Base-by-base conservation (phyloP, 495 filamentous ascomycete species). In the Stereocaulon alpinum region DNA sequence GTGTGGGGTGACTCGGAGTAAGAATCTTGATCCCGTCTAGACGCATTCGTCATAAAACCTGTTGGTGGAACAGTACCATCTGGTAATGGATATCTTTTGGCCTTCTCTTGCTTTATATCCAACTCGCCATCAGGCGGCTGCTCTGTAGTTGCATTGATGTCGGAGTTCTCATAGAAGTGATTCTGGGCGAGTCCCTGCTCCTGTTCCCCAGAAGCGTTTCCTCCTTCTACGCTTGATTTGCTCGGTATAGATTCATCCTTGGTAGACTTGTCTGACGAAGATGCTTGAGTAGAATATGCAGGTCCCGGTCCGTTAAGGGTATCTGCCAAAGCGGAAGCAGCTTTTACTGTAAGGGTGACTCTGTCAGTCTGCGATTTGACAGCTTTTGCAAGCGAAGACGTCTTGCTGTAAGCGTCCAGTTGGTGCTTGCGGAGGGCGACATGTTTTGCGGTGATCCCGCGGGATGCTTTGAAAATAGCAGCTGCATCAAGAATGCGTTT, bases 371-470 rank as follows among this genome's bases (percentile, higher is more conserved):
- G 84, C 57, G 69, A 76, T 66, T 84, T 85, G 60, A 86, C 71
- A 10, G 82, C 79, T 64, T 83, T 83, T 18, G 83, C 81, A 41
- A 96, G 75, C 40, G 83, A 88, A 2, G 91, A 93, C 10, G 87
- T 89, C 60, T 78, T 80, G 55, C 77, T 83, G 69, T 87, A 96
- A 59, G 86, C 71, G 71, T 95, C 86, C 29, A 93, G 71, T 69
- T 97, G 90, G 57, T 82, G 77, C 43, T 80, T 76, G 18, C 91
- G 85, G 62, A 96, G 79, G 17, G 82, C 82, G 49, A 88, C 71
- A 72, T 97, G 93, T 72, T 89, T 89, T 63, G 79, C 74, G 17
- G 87, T 88, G 51, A 99, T 79, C 11, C 82, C 78, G 48, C 83
- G 82, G 58, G 89, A 85, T 67, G 87, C 91, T 75, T 82, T 85